These are phyloP conservation scores for Halophytophthora polymorphica DNA, from an alignment of 352 stramenopile species.

Conservation along the genomic window DNA sequence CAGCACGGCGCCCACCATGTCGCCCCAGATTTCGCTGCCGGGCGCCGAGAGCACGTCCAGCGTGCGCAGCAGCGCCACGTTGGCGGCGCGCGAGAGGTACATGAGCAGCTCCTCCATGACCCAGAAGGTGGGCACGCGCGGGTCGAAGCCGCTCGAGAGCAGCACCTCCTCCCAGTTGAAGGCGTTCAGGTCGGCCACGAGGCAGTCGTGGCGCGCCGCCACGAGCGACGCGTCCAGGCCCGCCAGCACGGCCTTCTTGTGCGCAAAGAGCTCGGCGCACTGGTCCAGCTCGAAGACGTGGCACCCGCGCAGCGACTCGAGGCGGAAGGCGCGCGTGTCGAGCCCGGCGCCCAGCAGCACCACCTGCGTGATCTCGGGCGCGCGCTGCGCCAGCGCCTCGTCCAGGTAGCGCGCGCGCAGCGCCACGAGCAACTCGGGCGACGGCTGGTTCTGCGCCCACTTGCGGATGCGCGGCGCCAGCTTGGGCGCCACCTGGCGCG, in stretches of 20 bases:
- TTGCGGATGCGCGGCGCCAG: slow-evolving; percentile 22
- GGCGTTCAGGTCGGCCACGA: slow-evolving; percentile 48
- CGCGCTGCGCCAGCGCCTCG: slow-evolving; percentile 38
- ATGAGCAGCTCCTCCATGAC: slow-evolving; percentile 48
- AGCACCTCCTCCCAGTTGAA: slow-evolving; percentile 46
- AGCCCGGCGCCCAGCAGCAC: slow-evolving; percentile 50
- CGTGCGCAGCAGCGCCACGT: slow-evolving; percentile 45
- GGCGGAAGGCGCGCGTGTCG: slow-evolving; percentile 46
- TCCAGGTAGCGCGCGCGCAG: slow-evolving; percentile 46
- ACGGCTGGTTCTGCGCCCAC: slow-evolving; percentile 16
- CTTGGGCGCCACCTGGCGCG: slow-evolving; percentile 21
- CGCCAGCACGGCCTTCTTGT: slow-evolving; percentile 39
- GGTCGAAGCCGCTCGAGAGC: slow-evolving; percentile 38
- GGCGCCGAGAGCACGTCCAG: slow-evolving; percentile 48
- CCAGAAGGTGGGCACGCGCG: slow-evolving; percentile 51
- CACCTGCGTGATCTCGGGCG: slow-evolving; percentile 42
- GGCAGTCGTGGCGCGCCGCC: slow-evolving; percentile 31
- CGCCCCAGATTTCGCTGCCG: slow-evolving; percentile 46
- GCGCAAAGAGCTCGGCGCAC: slow-evolving; percentile 35
- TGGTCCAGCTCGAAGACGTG: slow-evolving; percentile 52
- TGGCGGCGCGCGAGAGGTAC: slow-evolving; percentile 36
- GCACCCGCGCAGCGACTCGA: slow-evolving; percentile 34
- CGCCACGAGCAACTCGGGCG: slow-evolving; percentile 30
- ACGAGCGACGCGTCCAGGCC: slow-evolving; percentile 25
- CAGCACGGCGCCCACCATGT: slow-evolving; percentile 27